Evolutionary conservation across 768 basidiomycete species (phyloP).

Genomic region (Podaxis sp.): DNA sequence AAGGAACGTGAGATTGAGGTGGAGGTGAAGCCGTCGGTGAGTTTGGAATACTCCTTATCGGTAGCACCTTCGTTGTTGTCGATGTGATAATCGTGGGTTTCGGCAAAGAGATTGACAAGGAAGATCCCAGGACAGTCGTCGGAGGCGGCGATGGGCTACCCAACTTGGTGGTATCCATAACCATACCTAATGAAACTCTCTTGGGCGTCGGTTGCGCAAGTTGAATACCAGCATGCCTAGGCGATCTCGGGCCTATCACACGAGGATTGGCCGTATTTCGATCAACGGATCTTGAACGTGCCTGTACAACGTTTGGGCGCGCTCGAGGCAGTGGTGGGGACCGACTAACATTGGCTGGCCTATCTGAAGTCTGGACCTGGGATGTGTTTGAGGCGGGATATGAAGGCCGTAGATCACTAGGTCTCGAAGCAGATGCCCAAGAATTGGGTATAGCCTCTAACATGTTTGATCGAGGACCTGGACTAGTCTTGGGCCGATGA

Average conservation of each 20-base stretch:
- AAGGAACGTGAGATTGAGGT: not conserved
- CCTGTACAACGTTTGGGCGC: not conserved
- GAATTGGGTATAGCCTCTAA: constrained; percentile 14
- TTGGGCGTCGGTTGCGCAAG: constrained; percentile 10
- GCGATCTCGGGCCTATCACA: constrained; percentile 3
- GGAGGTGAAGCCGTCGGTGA: constrained; percentile 4
- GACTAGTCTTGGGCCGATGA: not conserved
- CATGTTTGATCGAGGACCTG: not conserved
- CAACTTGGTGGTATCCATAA: constrained; percentile 13
- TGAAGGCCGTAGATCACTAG: constrained; percentile 11
- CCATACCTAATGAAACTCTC: constrained; percentile 11
- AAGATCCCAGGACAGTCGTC: not conserved
- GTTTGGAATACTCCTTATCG: constrained; percentile 6
- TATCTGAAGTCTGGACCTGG: not conserved
- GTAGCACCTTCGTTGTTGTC: constrained; percentile 3
- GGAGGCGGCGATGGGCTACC: constrained; percentile 9
- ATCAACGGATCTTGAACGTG: constrained; percentile 10
- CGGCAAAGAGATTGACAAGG: not conserved
- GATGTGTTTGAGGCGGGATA: not conserved
- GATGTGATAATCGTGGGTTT: constrained; percentile 2
- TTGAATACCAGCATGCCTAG: not conserved
- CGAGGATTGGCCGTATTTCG: not conserved
- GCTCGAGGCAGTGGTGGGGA: constrained; percentile 1
- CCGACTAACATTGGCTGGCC: not conserved
- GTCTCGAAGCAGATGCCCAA: constrained; percentile 14